Conservation (phyloP, 192 early-diverging fungal genomes). For the Dissophora globulifera region DNA sequence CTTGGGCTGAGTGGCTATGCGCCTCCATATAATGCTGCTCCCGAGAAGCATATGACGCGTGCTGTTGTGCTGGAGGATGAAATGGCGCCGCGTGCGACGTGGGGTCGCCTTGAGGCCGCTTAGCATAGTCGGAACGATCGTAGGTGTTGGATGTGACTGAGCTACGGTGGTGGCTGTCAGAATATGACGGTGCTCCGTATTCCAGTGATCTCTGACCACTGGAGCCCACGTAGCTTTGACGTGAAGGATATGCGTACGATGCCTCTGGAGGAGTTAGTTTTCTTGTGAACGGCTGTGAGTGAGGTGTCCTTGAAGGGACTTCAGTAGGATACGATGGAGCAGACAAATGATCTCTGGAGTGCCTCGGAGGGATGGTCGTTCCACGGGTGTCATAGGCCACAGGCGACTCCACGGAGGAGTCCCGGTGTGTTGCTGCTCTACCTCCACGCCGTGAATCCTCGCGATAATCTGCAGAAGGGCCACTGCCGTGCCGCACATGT, state of each 20-base stretch:
- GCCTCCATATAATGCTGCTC: neutral
- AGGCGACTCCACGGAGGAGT: neutral
- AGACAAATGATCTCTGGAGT: neutral
- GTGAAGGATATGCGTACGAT: neutral
- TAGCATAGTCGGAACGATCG: conserved; percentile 13
- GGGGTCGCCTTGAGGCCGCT: neutral
- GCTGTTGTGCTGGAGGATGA: neutral
- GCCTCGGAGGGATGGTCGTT: neutral
- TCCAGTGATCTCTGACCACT: conserved; percentile 4
- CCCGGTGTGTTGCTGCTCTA: neutral
- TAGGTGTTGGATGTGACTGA: neutral
- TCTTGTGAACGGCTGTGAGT: neutral
- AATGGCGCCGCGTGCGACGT: neutral
- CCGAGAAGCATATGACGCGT: neutral
- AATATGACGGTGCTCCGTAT: neutral
- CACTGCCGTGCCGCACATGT: neutral
- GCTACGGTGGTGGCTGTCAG: conserved; percentile 12
- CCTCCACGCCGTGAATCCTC: neutral
- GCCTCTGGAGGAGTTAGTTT: neutral
- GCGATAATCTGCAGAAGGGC: neutral
- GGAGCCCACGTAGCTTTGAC: neutral
- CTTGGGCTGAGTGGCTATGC: neutral
- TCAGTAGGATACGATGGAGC: conserved; percentile 4
- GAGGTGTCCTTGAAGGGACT: neutral
- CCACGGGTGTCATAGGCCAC: neutral